Base-by-base conservation (phyloP, 2,329 filamentous ascomycete genomes). In the Sporothrix globosa region DNA sequence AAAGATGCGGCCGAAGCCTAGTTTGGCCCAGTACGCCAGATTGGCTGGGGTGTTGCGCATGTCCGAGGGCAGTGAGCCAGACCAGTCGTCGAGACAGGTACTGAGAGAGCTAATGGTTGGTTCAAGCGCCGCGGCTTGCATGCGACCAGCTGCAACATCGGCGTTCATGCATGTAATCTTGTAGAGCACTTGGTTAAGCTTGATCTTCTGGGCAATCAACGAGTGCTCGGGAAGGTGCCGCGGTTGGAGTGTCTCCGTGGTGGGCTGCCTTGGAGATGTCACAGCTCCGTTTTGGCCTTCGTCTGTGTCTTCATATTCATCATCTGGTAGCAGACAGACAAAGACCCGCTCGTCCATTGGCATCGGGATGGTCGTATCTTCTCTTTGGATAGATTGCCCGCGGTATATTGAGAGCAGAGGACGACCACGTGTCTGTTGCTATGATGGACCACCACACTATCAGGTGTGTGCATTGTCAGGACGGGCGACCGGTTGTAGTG, bases 351-450 rank as follows among this genome's bases (percentile, higher is more conserved):
- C 53, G 11, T 56, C 53, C 53, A 56, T 56, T 7, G 53, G 53
- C 53, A 56, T 27, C 53, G 53, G 53, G 24, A 56, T 27, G 2
- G 53, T 56, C 27, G 21, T 34, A 24, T 56, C 24, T 7, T 56
- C 53, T 14, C 60, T 6, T 41, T 14, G 39, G 60, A 19, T 24
- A 9, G 11, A 65, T 24, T 14, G 60, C 60, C n/a, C 60, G 39
- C 5, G 41, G 60, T 14, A 65, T 46, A 30, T 41, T 41, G 39
- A 65, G 39, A 1, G 60, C 60, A 14, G 60, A 46, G n/a, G 60
- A 65, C n/a, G 60, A 65, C 60, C 60, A 65, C 41, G 60, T 65
- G 19, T 65, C 60, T 24, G 60, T 65, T 27, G 60, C 60, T 46
- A 65, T 30, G 60, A 65, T 48, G n/a, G 60, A 46, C 60, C 60